Evolutionary conservation across 495 filamentous ascomycete species (phyloP), one percentile per base, ranked within the genome.

Genomic region (Viridothelium virens): DNA sequence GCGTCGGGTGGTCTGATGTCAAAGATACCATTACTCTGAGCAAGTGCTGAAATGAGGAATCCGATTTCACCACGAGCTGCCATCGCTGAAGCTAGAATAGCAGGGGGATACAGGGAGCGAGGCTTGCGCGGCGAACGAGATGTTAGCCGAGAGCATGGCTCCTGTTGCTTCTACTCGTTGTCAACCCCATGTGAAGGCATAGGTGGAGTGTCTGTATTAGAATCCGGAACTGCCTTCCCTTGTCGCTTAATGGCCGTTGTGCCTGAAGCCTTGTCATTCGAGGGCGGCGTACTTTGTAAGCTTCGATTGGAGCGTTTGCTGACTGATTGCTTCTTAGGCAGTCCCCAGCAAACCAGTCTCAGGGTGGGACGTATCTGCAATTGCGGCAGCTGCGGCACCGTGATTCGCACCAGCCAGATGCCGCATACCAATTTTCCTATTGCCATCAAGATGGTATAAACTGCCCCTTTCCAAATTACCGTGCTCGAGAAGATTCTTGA

Each of bases 11-110:
- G 41, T 9, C 41, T 16, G 34, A 46, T 37, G 34, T 66, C 68
- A 68, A 88, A 87, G n/a, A 87, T 79, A 0, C 85, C 83, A 34
- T 82, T 72, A 11, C 80, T 82, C 63, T 88, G 76, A 0, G 86
- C 87, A 3, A 91, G 74, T 2, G 89, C 86, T 5, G 89, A 86
- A 66, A 94, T 89, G 31, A 93, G 76, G 65, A 91, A 90, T 0
- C 89, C 89, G 36, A 93, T 88, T 71, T 96, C 90, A 2, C 90
- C 90, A 41, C 89, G 82, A 0, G 90, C 84, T 0, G 88, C 83
- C 89, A 92, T 92, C 0, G 88, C 83, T 44, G 78, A 71, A 0
- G 81, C 80, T 14, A 90, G 68, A 7, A 90, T 84, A 0, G 80
- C 74, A 2, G 85, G 74, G 6, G 86, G 85, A 61, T 88, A 86